These are phyloP conservation scores for Acacia crassicarpa DNA, from an alignment of 306 rosid species.

Conservation along the genomic window DNA sequence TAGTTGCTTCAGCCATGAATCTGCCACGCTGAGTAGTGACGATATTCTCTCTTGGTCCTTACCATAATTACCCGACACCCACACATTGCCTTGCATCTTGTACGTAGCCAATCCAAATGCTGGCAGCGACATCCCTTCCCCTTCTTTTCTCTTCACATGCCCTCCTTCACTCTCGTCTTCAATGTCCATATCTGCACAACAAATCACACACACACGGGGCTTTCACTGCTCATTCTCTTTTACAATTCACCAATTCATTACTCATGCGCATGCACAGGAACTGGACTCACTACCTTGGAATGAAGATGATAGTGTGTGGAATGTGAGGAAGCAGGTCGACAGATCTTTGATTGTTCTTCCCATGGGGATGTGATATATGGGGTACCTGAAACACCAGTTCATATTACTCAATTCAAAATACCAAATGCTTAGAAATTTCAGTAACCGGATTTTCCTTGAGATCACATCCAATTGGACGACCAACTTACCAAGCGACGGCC, in stretches of 20 bases:
- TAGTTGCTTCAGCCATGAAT: slow-evolving; percentile 94
- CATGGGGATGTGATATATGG: slow-evolving; percentile 98
- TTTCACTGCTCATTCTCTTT: neutral
- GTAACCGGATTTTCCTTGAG: neutral
- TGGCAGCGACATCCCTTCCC: slow-evolving; percentile 59
- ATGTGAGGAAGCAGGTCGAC: slow-evolving; percentile 90
- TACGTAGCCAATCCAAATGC: slow-evolving; percentile 95
- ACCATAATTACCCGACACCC: slow-evolving; percentile 79
- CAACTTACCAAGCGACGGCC: slow-evolving; percentile 83
- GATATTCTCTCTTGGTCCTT: slow-evolving; percentile 73
- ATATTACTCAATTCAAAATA: neutral
- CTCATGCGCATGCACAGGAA: neutral
- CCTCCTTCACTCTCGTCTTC: slow-evolving; percentile 56
- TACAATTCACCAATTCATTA: neutral
- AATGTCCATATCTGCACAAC: slow-evolving; percentile 57
- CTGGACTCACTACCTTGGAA: slow-evolving; percentile 69
- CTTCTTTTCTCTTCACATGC: slow-evolving; percentile 52
- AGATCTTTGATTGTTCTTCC: slow-evolving; percentile 90
- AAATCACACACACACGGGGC: neutral
- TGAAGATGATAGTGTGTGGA: slow-evolving; percentile 94
- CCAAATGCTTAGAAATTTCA: neutral
- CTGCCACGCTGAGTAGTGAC: slow-evolving; percentile 77
- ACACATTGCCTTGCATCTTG: slow-evolving; percentile 84
- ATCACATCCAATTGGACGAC: neutral
- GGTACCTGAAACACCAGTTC: slow-evolving; percentile 67